Percentiles rank a stretch among this genome's conserved stretches.
These are phyloP conservation scores for Fomitopsis betulina DNA, from an alignment of 1,284 basidiomycete genomes.

Conservation along the genomic window DNA sequence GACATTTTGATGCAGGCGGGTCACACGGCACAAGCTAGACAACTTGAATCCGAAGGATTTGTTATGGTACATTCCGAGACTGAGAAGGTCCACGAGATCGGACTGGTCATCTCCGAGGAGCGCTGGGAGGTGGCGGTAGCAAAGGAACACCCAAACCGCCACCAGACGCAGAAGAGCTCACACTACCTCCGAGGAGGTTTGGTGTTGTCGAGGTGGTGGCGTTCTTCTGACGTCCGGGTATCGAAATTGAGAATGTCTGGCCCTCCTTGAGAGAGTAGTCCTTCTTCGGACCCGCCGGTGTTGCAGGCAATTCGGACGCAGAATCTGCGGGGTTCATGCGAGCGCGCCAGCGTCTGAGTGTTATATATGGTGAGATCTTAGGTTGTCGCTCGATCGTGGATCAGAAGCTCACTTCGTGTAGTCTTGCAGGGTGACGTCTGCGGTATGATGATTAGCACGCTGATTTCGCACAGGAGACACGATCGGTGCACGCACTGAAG, in stretches of 20 bases:
- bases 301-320: constrained; percentile 37
- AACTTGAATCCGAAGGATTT: neutral
- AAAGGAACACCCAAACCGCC: constrained; percentile 41
- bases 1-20: too few species aligned
- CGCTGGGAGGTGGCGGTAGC: constrained; percentile 71
- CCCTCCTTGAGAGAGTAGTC: constrained; percentile 97
- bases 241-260: constrained; percentile 90
- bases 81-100: neutral
- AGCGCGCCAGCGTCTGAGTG: constrained; percentile 57
- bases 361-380: neutral
- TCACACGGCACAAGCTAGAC: neutral
- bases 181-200: constrained; percentile 18
- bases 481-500: constrained; percentile 61
- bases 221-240: constrained; percentile 60
- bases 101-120: constrained; percentile 31
- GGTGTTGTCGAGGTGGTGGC: constrained; percentile 3
- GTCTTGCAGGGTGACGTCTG: constrained; percentile 93
- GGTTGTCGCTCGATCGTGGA: neutral
- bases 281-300: constrained; percentile 80
- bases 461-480: neutral
- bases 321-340: constrained; percentile 50
- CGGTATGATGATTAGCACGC: neutral
- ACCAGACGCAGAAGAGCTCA: constrained; percentile 15
- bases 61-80: neutral
- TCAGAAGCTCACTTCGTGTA: constrained; percentile 74